Evolutionary conservation across 164 flowering plant species (phyloP).

Genomic region (Chimonanthus salicifolius): DNA sequence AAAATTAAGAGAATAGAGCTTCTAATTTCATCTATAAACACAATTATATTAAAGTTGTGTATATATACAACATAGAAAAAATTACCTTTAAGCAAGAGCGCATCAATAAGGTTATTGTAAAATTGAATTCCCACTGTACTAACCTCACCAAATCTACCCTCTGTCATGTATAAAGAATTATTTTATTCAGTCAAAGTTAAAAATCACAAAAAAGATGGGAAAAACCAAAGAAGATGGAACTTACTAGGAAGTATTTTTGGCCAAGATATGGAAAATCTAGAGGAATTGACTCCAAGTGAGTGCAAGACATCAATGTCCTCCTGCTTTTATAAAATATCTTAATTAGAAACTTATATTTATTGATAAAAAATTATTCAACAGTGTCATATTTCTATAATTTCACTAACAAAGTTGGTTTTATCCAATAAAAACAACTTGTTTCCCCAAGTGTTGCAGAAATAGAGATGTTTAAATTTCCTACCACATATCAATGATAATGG

Average conservation of each 20-base stretch:
- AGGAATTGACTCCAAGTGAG: slow-evolving; percentile 48
- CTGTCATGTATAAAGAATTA: background rate
- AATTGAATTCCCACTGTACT: slow-evolving; percentile 35
- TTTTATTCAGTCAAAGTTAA: background rate
- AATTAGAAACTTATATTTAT: background rate
- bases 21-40: background rate
- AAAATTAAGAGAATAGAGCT: background rate
- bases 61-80: background rate
- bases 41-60: background rate
- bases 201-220: background rate
- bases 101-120: slow-evolving; percentile 50
- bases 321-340: background rate
- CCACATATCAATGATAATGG: slow-evolving; percentile 7
- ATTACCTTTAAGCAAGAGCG: slow-evolving; percentile 29
- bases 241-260: slow-evolving; percentile 54
- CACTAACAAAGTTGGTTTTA: no score
- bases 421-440: no score
- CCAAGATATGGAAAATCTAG: slow-evolving; percentile 74
- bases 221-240: slow-evolving; percentile 2
- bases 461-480: background rate
- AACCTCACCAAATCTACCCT: slow-evolving; percentile 45
- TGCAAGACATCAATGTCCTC: slow-evolving; percentile 49
- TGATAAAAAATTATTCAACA: background rate
- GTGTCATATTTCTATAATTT: background rate
- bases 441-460: background rate